A percentile compares a stretch with the other conserved stretches of the same genome.
Conservation (phyloP, 306 rosid species). For the Leucaena leucocephala region DNA sequence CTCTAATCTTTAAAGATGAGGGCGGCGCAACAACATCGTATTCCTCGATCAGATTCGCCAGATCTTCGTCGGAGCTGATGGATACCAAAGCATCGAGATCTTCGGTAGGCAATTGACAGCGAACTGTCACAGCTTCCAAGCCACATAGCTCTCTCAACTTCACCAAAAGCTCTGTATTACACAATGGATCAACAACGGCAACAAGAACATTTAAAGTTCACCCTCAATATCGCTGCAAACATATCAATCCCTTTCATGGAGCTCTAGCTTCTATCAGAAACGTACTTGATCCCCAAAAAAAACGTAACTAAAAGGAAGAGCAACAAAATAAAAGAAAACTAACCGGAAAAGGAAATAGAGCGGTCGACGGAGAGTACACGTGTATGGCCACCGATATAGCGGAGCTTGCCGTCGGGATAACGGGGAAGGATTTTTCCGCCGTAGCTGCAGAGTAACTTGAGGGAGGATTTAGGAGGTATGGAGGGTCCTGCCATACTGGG, state of each 20-base stretch:
- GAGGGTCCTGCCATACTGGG: slow-evolving; percentile 54
- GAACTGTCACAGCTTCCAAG: slow-evolving; percentile 59
- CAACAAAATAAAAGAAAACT: slow-evolving; percentile 25
- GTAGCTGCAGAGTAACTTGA: slow-evolving; percentile 87
- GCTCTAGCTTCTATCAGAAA: background rate
- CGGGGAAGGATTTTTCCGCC: slow-evolving; percentile 97
- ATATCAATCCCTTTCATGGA: background rate
- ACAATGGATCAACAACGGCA: slow-evolving; percentile 2
- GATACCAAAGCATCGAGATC: slow-evolving; percentile 91
- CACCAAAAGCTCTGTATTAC: slow-evolving; percentile 63
- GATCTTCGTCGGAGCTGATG: slow-evolving; percentile 86
- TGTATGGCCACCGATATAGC: slow-evolving; percentile 87
- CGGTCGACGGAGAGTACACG: slow-evolving; percentile 86
- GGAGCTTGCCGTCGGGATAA: slow-evolving; percentile 90
- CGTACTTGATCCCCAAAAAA: background rate
- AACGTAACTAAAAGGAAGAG: background rate
- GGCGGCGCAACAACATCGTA: slow-evolving; percentile 60
- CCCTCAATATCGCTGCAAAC: slow-evolving; percentile 24
- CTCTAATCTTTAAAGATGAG: slow-evolving; percentile 70
- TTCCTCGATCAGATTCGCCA: slow-evolving; percentile 81
- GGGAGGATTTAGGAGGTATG: slow-evolving; percentile 43
- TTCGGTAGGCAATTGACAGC: slow-evolving; percentile 87
- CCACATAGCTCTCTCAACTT: slow-evolving; percentile 80
- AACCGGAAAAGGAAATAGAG: slow-evolving; percentile 75
- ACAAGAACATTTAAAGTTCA: slow-evolving; percentile 32